Conservation (phyloP, 148 eudicot genomes). For the Cornus suecica region DNA sequence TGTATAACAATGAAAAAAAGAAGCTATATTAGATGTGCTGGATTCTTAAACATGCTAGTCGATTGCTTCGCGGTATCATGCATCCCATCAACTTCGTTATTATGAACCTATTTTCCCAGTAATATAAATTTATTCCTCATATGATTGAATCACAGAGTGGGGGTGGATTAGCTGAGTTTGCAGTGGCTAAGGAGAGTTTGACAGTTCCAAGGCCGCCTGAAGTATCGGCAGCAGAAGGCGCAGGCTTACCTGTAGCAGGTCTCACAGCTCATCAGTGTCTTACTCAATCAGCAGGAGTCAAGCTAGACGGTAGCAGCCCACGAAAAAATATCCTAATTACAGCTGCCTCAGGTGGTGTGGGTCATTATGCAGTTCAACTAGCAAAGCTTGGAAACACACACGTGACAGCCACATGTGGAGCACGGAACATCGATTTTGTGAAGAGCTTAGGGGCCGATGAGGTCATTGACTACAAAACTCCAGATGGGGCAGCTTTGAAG, state of each 20-base stretch:
- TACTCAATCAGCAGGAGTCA: slow-evolving; percentile 42
- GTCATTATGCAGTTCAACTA: slow-evolving; percentile 76
- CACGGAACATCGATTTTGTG: slow-evolving; percentile 62
- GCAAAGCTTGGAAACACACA: slow-evolving; percentile 81
- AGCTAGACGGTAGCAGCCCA: slow-evolving; percentile 57
- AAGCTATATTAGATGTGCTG: neutral
- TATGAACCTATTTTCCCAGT: neutral
- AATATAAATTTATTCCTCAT: neutral
- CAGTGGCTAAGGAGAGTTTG: slow-evolving; percentile 47
- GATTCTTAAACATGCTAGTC: neutral
- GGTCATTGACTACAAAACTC: slow-evolving; percentile 74
- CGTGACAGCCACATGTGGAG: slow-evolving; percentile 78
- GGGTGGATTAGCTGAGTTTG: slow-evolving; percentile 77
- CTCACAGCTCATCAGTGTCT: slow-evolving; percentile 73
- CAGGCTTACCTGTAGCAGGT: slow-evolving; percentile 54
- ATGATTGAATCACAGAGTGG: slow-evolving; percentile 36
- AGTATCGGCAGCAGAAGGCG: slow-evolving; percentile 70
- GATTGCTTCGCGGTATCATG: neutral
- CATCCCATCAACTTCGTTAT: too few relatives aligned
- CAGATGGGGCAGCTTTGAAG: slow-evolving; percentile 60
- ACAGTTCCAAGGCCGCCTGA: slow-evolving; percentile 55
- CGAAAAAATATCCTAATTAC: slow-evolving; percentile 56
- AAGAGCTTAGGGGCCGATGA: slow-evolving; percentile 76
- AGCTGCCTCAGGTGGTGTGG: slow-evolving; percentile 77
- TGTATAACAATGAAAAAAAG: too few relatives aligned